phyloP scores from a whole-genome alignment of 176 grass and related monocot genomes.

The Raddia distichophylla region DNA sequence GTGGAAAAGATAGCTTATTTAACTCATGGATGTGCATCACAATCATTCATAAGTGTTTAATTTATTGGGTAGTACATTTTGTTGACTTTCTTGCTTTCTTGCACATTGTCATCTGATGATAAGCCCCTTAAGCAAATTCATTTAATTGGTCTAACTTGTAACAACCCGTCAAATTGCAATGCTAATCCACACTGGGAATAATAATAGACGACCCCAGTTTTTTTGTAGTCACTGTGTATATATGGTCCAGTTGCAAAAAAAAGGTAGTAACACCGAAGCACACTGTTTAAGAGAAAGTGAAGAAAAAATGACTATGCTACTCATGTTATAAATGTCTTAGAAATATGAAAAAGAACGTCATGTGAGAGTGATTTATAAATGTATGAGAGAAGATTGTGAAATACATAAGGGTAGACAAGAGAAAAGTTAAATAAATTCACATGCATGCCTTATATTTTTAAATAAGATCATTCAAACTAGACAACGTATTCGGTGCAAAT shows the following conservation, averaged over 20 bases:
- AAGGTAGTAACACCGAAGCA: background rate
- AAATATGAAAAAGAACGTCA: no score
- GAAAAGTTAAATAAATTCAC: no score
- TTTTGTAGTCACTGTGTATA: background rate
- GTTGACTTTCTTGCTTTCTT: background rate
- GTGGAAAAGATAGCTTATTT: slow-evolving; percentile 1
- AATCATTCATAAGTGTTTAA: background rate
- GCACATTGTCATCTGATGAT: background rate
- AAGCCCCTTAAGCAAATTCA: background rate
- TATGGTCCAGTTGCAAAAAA: background rate
- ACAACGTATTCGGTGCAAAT: no score
- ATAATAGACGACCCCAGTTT: background rate
- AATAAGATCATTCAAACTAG: no score
- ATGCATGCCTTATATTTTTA: no score
- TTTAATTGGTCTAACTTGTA: background rate
- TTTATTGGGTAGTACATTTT: slow-evolving; percentile 6
- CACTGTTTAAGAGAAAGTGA: background rate
- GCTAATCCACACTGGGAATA: background rate
- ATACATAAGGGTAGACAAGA: no score
- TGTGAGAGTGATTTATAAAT: no score
- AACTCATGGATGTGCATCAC: background rate
- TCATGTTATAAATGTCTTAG: no score
- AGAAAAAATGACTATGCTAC: no score
- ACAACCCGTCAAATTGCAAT: background rate
- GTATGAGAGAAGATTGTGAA: no score